These are phyloP conservation scores for Fragilaria radians DNA, from an alignment of 108 stramenopile species.

Conservation along the genomic window DNA sequence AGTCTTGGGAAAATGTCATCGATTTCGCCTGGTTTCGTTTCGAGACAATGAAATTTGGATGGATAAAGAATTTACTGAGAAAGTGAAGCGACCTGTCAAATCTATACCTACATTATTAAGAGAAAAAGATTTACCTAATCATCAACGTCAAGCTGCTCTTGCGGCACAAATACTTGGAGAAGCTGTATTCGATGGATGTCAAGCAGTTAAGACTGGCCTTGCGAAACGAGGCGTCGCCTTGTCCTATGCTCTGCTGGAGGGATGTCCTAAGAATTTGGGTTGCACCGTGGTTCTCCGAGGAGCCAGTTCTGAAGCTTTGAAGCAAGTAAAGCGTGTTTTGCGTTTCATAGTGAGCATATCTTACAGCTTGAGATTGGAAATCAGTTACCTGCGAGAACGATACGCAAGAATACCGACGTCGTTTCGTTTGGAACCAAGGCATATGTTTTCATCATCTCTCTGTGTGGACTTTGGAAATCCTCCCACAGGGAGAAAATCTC, in stretches of 20 bases:
- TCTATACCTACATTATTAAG: slow-evolving; percentile 33
- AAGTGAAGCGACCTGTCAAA: neutral
- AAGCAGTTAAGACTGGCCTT: slow-evolving; percentile 69
- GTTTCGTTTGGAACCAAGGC: slow-evolving; percentile 32
- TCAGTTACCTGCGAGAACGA: slow-evolving; percentile 82
- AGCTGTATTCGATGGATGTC: slow-evolving; percentile 65
- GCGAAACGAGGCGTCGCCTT: slow-evolving; percentile 80
- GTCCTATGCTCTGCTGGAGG: slow-evolving; percentile 81
- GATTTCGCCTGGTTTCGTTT: slow-evolving; percentile 87
- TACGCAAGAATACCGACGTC: slow-evolving; percentile 56
- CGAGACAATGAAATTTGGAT: slow-evolving; percentile 78
- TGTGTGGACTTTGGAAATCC: slow-evolving; percentile 76
- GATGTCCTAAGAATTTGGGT: slow-evolving; percentile 86
- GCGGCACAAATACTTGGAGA: slow-evolving; percentile 78
- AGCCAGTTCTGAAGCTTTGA: slow-evolving; percentile 64
- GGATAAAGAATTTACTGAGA: slow-evolving; percentile 14
- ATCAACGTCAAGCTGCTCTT: slow-evolving; percentile 66
- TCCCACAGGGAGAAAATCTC: slow-evolving; percentile 54
- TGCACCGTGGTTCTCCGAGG: slow-evolving; percentile 90
- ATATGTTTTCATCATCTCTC: slow-evolving; percentile 57
- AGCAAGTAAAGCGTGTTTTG: slow-evolving; percentile 83
- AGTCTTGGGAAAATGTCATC: slow-evolving; percentile 57
- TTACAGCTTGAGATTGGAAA: slow-evolving; percentile 93
- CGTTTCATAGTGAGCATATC: slow-evolving; percentile 79
- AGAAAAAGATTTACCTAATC: slow-evolving; percentile 39